Base-by-base conservation (phyloP, 257 asterid species). In the Sherardia arvensis region DNA sequence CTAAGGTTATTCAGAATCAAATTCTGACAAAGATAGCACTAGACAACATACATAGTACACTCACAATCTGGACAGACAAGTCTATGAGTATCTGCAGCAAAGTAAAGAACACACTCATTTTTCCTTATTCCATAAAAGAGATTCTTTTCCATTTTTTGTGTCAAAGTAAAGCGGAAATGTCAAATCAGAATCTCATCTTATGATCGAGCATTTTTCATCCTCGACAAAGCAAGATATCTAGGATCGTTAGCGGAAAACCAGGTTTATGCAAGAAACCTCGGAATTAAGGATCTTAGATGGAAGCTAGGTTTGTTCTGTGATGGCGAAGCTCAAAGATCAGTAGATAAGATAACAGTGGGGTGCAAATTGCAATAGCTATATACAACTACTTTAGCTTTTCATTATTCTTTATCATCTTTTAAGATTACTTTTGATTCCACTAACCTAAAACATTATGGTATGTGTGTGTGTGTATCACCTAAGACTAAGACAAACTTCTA, bases 331-430 rank as follows among this genome's bases (percentile, higher is more conserved):
- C 17, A 43, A 28, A 43, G 43, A 58, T 70, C 27, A 55, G 69
- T 64, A 62, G 71, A 76, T 80, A 74, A 62, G 71, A 76, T 80
- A 74, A 38, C 75, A 55, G 59, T 60, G 34, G 67, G 73, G n/a
- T n/a, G n/a, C n/a, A n/a, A n/a, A n/a, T n/a, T 55, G 67, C 45
- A 58, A 73, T 51, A 62, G 69, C 76, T 76, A 82, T n/a, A n/a
- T n/a, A n/a, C n/a, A n/a, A n/a, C n/a, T 73, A 64, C 64, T 74
- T 73, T 79, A 71, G 74, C 74, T 77, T 80, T 78, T 75, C 68
- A 38, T 72, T 62, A 59, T 70, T 72, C 70, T 64, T 56, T 23
- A n/a, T 71, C 9, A 60, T 74, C 68, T 79, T n/a, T 69, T 74
- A 38, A 43, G 67, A 74, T 75, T 43, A 63, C 76, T 62, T 61